phyloP scores from a whole-genome alignment of 2,329 filamentous ascomycete genomes.

The Diaporthe destruens region DNA sequence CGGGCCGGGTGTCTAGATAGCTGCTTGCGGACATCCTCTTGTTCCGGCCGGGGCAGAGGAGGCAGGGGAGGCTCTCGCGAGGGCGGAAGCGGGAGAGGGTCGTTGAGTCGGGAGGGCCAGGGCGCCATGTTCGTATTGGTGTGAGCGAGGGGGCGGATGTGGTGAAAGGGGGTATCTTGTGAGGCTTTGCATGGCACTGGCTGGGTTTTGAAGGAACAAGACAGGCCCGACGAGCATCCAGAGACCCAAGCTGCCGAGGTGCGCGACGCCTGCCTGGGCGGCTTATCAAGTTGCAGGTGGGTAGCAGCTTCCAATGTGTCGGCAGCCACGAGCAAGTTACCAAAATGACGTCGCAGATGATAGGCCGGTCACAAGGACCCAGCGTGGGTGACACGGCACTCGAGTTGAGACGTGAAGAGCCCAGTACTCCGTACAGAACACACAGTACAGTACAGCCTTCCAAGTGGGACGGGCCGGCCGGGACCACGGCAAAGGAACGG shows the following conservation, averaged over 20 bases:
- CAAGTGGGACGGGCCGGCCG: slow-evolving; percentile 27
- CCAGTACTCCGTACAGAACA: slow-evolving; percentile 21
- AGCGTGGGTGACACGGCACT: slow-evolving; percentile 30
- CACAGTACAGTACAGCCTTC: slow-evolving; percentile 28
- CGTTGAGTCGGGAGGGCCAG: slow-evolving; percentile 36
- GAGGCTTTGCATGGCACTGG: slow-evolving; percentile 38
- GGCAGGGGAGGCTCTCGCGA: slow-evolving; percentile 39
- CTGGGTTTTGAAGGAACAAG: slow-evolving; percentile 22
- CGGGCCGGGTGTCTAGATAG: slow-evolving; percentile 33
- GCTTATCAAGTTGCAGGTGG: slow-evolving; percentile 21
- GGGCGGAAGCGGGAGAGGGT: slow-evolving; percentile 31
- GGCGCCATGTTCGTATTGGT: slow-evolving; percentile 37
- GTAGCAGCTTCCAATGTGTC: slow-evolving; percentile 36
- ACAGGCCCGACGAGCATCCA: slow-evolving; percentile 30
- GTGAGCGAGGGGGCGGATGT: slow-evolving; percentile 33
- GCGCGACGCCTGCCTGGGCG: slow-evolving; percentile 1
- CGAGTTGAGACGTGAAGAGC: slow-evolving; percentile 30
- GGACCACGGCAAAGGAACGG: slow-evolving; percentile 7
- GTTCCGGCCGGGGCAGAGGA: slow-evolving; percentile 31
- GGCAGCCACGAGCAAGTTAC: slow-evolving; percentile 22
- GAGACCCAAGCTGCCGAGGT: slow-evolving; percentile 2
- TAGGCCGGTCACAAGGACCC: slow-evolving; percentile 24
- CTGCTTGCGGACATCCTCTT: slow-evolving; percentile 30
- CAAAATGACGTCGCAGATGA: slow-evolving; percentile 37
- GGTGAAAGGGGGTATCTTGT: slow-evolving; percentile 39